Evolutionary conservation across 805 yeast genomes (phyloP), one percentile per base, ranked within the genome.

Genomic region (Kluyveromyces nonfermentans): DNA sequence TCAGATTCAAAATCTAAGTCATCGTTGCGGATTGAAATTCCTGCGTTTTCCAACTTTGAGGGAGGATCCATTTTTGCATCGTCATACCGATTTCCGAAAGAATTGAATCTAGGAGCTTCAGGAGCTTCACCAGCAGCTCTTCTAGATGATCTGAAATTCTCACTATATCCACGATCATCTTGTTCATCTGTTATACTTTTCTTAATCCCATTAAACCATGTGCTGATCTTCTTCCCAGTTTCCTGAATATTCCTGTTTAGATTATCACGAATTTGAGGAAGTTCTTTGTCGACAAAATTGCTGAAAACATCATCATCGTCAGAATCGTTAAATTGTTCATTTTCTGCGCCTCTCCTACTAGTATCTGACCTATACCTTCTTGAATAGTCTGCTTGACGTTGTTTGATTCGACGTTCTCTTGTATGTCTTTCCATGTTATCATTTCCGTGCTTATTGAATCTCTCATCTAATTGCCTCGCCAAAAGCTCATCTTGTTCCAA

Each of bases 201-300:
- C 28, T 49, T 51, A 35, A 85, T 57, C 14, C 80, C 85, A 47
- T 76, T 76, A 40, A 85, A 77, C 95, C 96, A 88, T 14, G 79
- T 74, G 48, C 83, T 81, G 46, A 88, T 77, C 44, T 82, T 81
- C 38, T 75, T 70, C 44, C 81, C 77, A 1, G 96, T 87, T 54
- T 86, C 96, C 54, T 82, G 88, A 37, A 88, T 71, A 17, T 90
- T 87, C 56, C 81, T 81, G 35, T 75, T 70, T 42, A 89, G 73
- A 41, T 79, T 75, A 45, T 82, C 83, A 56, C 76, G 79, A 52
- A 85, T 67, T 52, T 76, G 82, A 7, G 77, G 77, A 22, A 73
- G 50, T 44, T 77, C 83, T 43, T 70, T 70, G 33, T 72, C 75
- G 30, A 73, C 78, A 52, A 80, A 75, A 50, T 70, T 78, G 36